Conservation (phyloP, 768 basidiomycete species). For the Calvatia gigantea region DNA sequence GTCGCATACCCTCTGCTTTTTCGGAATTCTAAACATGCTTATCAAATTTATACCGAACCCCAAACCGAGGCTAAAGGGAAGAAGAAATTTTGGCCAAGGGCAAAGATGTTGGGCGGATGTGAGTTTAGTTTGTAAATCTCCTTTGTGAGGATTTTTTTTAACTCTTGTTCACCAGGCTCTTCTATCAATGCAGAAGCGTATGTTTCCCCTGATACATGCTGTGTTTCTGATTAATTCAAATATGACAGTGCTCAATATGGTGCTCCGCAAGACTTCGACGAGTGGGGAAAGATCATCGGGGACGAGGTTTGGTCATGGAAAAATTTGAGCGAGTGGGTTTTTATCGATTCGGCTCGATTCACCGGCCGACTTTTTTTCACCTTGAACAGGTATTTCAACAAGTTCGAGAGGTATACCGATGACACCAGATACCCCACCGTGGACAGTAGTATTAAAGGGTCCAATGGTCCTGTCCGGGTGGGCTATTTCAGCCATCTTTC, state of each 20-base stretch:
- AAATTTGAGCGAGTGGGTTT: constrained; percentile 44
- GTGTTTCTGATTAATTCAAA: background rate
- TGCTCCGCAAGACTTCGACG: constrained; percentile 65
- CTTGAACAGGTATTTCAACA: constrained; percentile 54
- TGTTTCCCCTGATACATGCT: background rate
- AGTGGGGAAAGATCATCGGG: constrained; percentile 54
- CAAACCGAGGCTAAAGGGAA: constrained; percentile 46
- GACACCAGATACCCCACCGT: constrained; percentile 44
- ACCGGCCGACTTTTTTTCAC: background rate
- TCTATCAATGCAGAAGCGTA: constrained; percentile 61
- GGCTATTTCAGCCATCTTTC: constrained; percentile 47
- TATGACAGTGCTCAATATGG: constrained; percentile 56
- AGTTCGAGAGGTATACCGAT: constrained; percentile 56
- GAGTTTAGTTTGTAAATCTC: constrained; percentile 21
- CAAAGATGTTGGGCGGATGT: constrained; percentile 74
- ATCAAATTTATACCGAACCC: constrained; percentile 52
- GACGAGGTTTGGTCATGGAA: constrained; percentile 61
- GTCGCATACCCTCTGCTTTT: constrained; percentile 40
- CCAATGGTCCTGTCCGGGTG: constrained; percentile 47
- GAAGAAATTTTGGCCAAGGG: constrained; percentile 62
- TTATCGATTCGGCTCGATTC: background rate
- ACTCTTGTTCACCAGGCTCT: constrained; percentile 36
- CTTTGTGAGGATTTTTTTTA: background rate
- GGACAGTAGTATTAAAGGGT: constrained; percentile 40
- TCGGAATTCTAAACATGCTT: constrained; percentile 41